Evolutionary conservation across 768 basidiomycete genomes (phyloP).

Genomic region (Boletus rex-veris): DNA sequence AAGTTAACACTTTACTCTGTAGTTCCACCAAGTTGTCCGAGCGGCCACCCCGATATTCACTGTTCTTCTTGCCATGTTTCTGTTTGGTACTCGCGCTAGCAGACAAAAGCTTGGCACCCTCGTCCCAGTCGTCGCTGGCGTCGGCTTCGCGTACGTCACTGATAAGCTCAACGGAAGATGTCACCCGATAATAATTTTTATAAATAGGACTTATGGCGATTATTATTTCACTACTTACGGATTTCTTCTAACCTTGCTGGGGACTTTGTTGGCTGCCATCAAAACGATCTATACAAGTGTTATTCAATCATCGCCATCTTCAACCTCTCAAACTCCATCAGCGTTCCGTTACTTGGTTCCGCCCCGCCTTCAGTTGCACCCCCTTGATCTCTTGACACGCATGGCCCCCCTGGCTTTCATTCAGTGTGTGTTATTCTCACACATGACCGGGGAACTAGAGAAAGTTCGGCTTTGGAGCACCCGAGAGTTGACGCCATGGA

Average conservation of each 20-base stretch:
- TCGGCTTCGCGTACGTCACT: conserved; percentile 73
- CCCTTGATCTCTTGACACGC: conserved; percentile 82
- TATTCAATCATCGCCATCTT: conserved; percentile 49
- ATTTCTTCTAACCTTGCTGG: conserved; percentile 82
- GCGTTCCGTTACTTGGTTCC: conserved; percentile 25
- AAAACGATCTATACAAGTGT: conserved; percentile 92
- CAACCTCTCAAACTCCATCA: conserved; percentile 15
- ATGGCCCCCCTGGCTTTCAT: conserved; percentile 92
- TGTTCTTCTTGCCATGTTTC: conserved; percentile 66
- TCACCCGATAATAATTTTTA: not conserved
- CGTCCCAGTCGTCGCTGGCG: conserved; percentile 83
- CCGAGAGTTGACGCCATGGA: conserved; percentile 37
- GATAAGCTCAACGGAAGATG: not conserved
- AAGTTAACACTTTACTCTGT: not conserved
- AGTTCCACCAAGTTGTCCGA: conserved; percentile 98
- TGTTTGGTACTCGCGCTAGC: conserved; percentile 62
- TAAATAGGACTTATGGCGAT: conserved; percentile 83
- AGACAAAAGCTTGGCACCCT: conserved; percentile 66
- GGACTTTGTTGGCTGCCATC: conserved; percentile 86
- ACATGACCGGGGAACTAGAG: conserved; percentile 76
- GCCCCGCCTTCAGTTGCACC: conserved; percentile 50
- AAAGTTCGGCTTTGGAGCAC: conserved; percentile 49
- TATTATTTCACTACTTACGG: conserved; percentile 89
- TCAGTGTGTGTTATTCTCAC: conserved; percentile 77
- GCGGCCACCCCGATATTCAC: conserved; percentile 93